Percentiles rank a stretch among this genome's conserved stretches.
These are phyloP conservation scores for Dianthus caryophyllus DNA, from an alignment of 148 eudicot species.

Conservation along the genomic window DNA sequence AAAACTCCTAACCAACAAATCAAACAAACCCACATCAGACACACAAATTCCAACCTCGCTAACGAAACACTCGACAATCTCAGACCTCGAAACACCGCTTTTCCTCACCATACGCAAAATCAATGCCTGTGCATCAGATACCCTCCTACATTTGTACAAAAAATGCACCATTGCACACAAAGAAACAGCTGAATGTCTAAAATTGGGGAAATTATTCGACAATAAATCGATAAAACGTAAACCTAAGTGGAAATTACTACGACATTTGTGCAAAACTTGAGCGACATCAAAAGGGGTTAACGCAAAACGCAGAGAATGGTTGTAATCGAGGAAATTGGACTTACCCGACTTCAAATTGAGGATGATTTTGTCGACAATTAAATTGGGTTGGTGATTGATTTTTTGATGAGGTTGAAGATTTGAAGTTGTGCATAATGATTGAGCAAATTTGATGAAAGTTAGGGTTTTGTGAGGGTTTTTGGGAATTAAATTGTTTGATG, in stretches of 20 bases:
- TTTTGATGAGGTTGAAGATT: constrained; percentile 3
- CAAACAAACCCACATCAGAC: constrained; percentile 50
- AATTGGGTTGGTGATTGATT: constrained; percentile 18
- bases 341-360: constrained; percentile 48
- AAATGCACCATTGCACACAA: constrained; percentile 50
- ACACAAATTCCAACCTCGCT: constrained; percentile 36
- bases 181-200: constrained; percentile 51
- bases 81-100: constrained; percentile 59
- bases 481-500: background rate
- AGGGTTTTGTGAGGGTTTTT: constrained; percentile 13
- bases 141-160: constrained; percentile 45
- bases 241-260: constrained; percentile 42
- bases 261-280: constrained; percentile 41
- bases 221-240: constrained; percentile 47
- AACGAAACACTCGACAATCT: constrained; percentile 53
- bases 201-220: constrained; percentile 40
- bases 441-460: background rate
- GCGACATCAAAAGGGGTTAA: constrained; percentile 43
- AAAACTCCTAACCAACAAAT: constrained; percentile 73
- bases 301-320: constrained; percentile 18
- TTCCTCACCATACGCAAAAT: constrained; percentile 66
- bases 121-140: constrained; percentile 61
- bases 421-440: background rate
- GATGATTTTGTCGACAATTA: constrained; percentile 44
- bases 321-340: constrained; percentile 17